A percentile compares a stretch with the other conserved stretches of the same genome.
These are phyloP conservation scores for Camelina neglecta DNA, from an alignment of 345 rosid species.

Conservation along the genomic window DNA sequence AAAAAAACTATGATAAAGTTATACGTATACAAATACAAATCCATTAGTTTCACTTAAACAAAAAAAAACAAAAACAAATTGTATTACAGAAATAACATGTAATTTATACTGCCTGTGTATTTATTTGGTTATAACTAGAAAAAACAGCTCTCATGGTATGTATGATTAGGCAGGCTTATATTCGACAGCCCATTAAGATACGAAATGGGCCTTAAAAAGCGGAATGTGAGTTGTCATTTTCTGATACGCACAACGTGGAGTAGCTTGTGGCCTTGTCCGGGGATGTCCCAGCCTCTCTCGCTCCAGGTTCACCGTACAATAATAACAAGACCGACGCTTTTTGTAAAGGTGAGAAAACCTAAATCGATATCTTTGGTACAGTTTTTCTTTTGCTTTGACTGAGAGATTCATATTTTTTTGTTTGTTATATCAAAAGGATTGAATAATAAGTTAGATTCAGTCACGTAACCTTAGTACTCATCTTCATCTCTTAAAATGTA, in stretches of 20 bases:
- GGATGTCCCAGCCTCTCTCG: conserved; percentile 4
- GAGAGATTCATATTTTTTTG: not conserved
- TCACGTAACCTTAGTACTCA: not conserved
- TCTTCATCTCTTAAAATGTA: too few relatives aligned
- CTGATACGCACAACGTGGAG: conserved; percentile 35
- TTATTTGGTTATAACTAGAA: too few relatives aligned
- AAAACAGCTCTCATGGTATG: conserved; percentile 6
- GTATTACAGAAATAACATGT: not conserved
- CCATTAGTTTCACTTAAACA: not conserved
- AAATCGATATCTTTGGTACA: conserved; percentile 12
- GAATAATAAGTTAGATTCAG: not conserved
- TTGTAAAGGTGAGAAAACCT: conserved; percentile 25
- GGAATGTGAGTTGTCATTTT: conserved; percentile 16
- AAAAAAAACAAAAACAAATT: not conserved
- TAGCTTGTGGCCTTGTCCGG: conserved; percentile 31
- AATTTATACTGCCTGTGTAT: not conserved
- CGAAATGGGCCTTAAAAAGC: not conserved
- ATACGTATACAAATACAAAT: too few relatives aligned
- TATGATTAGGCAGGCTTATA: conserved; percentile 4
- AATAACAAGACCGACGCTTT: conserved; percentile 33
- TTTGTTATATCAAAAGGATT: not conserved
- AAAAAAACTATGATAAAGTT: not conserved
- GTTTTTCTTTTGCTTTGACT: not conserved
- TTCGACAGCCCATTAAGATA: conserved; percentile 31
- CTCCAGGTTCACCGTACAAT: conserved; percentile 25